A percentile compares a stretch with the other conserved stretches of the same genome.
These are phyloP conservation scores for Syzygium aromaticum DNA, from an alignment of 345 rosid genomes.

Conservation along the genomic window DNA sequence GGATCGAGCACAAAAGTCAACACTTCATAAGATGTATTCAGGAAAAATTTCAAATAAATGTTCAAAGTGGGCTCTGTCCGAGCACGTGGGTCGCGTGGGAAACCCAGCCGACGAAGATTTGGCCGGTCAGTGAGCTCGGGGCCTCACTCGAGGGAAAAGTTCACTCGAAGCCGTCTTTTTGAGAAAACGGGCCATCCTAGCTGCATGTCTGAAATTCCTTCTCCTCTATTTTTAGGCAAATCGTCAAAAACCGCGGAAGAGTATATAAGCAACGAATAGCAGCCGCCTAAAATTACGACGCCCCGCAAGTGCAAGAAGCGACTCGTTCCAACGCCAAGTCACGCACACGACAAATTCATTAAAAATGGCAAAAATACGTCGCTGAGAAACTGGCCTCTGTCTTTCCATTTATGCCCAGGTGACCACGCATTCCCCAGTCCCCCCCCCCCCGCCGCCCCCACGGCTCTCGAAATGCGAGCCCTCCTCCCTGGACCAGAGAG, in stretches of 20 bases:
- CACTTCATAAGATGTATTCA: background rate
- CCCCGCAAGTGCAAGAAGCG: background rate
- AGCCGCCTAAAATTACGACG: background rate
- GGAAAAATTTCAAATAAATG: background rate
- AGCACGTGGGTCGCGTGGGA: too few species aligned
- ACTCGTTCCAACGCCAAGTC: background rate
- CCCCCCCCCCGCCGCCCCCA: background rate
- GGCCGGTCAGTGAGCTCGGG: background rate
- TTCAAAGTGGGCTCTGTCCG: background rate
- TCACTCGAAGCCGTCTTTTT: background rate
- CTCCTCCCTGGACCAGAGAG: background rate
- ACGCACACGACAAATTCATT: background rate
- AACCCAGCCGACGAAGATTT: too few species aligned
- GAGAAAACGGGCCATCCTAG: background rate
- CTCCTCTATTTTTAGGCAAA: background rate
- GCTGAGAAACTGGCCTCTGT: background rate
- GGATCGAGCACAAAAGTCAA: background rate
- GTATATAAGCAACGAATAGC: background rate
- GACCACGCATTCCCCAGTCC: background rate
- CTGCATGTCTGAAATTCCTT: background rate
- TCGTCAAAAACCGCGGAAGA: background rate
- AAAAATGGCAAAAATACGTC: background rate
- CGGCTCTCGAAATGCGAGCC: background rate
- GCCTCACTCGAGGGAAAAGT: fast-evolving
- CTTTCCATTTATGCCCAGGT: background rate